Evolutionary conservation across 139 green algal genomes (phyloP), one percentile per base, ranked within the genome.

Genomic region (Yamagishiella unicocca): DNA sequence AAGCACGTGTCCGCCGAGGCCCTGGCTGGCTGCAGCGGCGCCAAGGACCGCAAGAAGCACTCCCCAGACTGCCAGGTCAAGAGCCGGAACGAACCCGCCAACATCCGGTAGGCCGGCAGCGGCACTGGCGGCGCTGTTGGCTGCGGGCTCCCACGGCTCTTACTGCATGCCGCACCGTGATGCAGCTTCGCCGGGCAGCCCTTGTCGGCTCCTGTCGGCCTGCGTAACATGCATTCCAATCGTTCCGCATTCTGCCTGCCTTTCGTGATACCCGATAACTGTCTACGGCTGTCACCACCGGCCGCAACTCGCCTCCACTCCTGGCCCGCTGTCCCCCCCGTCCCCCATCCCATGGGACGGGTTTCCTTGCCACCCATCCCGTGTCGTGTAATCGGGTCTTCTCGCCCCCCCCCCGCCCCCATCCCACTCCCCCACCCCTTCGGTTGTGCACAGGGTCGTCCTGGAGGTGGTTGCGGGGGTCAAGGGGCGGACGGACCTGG

Each of bases 1-100:
- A 79, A 81, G 62, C 27, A 85, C 42, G 12, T 81, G 10, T 61
- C 38, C 8, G 19, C 53, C 1, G 70, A 35, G 6, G 40, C 42
- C 19, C 54, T 73, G 55, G 84, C 45, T 17, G 58, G 66, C n/a
- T 77, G 14, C 12, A 62, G 40, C 27, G 68, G 88, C 68, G 90
- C 94, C 43, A 95, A 94, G 58, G 95, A 97, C 77, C 93, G 94
- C 58, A 97, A 98, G 88, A 98, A 97, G 82, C 84, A 97, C 67
- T 91, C 94, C 27, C 50, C 66, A 0, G 83, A 53, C 2, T 78
- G 64, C 37, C 88, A 94, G 33, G 94, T 98, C 37, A 99, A 99
- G 91, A 92, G 94, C n/a, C 87, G 96, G 22, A 98, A 97, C 81
- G 96, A 99, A 92, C 96, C 96, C 3, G 95, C 92, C 86, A 96